phyloP scores from a whole-genome alignment of 495 filamentous ascomycete species.

The Cercophora sp. region DNA sequence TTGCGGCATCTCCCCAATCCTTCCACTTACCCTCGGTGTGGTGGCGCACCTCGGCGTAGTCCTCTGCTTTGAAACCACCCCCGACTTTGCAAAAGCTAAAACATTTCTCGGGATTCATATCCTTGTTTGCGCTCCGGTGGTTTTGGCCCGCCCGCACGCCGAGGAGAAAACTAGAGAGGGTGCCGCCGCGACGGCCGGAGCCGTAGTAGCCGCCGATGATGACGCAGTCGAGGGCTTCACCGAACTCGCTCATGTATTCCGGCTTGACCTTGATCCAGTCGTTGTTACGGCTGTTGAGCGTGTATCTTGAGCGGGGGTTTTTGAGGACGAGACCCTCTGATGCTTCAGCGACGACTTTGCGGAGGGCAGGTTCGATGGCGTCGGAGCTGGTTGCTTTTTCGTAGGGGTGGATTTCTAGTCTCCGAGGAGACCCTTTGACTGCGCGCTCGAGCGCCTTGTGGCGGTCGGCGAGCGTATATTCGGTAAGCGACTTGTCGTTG shows the following conservation, averaged over 20 bases:
- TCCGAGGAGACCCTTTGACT: constrained; percentile 61
- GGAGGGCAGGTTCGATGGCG: constrained; percentile 73
- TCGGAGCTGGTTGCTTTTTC: constrained; percentile 58
- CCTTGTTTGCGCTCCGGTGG: constrained; percentile 47
- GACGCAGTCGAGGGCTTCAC: constrained; percentile 85
- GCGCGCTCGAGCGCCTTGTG: constrained; percentile 67
- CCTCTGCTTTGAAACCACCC: constrained; percentile 80
- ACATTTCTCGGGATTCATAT: constrained; percentile 64
- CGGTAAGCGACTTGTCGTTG: constrained; percentile 73
- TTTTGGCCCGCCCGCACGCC: constrained; percentile 74
- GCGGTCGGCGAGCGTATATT: constrained; percentile 79
- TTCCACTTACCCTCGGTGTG: constrained; percentile 88
- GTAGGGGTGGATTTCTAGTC: constrained; percentile 81
- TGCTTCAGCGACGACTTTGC: constrained; percentile 79
- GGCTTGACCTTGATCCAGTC: constrained; percentile 99
- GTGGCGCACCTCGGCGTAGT: constrained; percentile 78
- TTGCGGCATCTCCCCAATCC: constrained; percentile 74
- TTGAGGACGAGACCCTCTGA: constrained; percentile 93
- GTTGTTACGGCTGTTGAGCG: constrained; percentile 86
- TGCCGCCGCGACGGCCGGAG: constrained; percentile 76
- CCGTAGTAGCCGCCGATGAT: constrained; percentile 94
- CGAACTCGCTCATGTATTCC: constrained; percentile 97
- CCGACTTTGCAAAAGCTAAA: constrained; percentile 96
- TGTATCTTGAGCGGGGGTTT: constrained; percentile 83
- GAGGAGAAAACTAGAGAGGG: constrained; percentile 80